Evolutionary conservation across 768 basidiomycete species (phyloP).

Genomic region (Lentinula detonsa): DNA sequence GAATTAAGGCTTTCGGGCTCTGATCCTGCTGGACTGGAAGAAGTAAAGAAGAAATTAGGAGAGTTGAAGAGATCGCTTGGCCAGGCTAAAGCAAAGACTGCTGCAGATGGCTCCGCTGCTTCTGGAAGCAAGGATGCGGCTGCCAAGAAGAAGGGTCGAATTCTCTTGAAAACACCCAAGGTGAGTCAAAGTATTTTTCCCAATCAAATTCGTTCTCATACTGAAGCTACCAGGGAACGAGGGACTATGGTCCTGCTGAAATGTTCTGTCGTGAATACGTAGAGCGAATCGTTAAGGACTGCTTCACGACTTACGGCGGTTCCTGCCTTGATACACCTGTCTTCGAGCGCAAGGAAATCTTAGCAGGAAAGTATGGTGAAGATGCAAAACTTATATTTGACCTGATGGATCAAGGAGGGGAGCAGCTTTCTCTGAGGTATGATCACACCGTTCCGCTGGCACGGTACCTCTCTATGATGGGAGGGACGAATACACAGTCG

Average conservation of each 20-base stretch:
- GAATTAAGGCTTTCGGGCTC: slow-evolving; percentile 48
- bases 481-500: slow-evolving; percentile 63
- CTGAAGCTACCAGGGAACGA: slow-evolving; percentile 64
- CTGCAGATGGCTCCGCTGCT: slow-evolving; percentile 30
- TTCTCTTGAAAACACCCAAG: slow-evolving; percentile 93
- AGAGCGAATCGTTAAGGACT: slow-evolving; percentile 80
- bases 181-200: slow-evolving; percentile 33
- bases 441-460: slow-evolving; percentile 98
- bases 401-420: slow-evolving; percentile 95
- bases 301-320: slow-evolving; percentile 86
- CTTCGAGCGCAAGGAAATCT: slow-evolving; percentile 94
- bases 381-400: slow-evolving; percentile 98
- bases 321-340: slow-evolving; percentile 96
- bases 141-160: slow-evolving; percentile 58
- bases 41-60: slow-evolving; percentile 61
- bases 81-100: slow-evolving; percentile 32
- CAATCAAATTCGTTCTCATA: slow-evolving; percentile 9
- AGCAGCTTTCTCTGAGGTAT: slow-evolving; percentile 89
- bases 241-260: slow-evolving; percentile 89
- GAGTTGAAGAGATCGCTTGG: slow-evolving; percentile 60
- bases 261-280: slow-evolving; percentile 91
- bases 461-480: slow-evolving; percentile 91
- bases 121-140: slow-evolving; percentile 32
- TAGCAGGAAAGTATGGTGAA: slow-evolving; percentile 97
- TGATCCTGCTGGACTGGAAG: slow-evolving; percentile 45